A percentile compares a stretch with the other conserved stretches of the same genome.
Evolutionary conservation across 2,329 filamentous ascomycete species (phyloP).

Genomic region (Alternaria infectoria): DNA sequence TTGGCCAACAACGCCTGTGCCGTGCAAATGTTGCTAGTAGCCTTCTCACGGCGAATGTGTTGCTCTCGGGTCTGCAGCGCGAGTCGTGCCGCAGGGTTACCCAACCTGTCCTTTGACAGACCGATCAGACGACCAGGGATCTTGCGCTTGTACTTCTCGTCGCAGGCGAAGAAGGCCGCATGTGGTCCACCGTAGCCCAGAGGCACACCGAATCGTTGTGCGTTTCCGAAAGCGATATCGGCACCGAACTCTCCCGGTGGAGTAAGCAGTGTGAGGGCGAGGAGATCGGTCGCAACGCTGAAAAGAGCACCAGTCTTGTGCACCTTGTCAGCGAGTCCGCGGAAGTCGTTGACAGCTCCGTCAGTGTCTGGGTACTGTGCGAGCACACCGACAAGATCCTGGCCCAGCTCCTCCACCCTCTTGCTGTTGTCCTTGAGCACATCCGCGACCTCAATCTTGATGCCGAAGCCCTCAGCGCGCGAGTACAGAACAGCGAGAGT

Average conservation of each 20-base stretch:
- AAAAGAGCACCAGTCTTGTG: constrained; percentile 81
- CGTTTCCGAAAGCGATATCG: constrained; percentile 91
- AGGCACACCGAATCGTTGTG: constrained; percentile 90
- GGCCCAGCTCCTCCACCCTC: constrained; percentile 74
- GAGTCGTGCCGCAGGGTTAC: constrained; percentile 79
- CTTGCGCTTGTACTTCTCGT: constrained; percentile 91
- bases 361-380: constrained; percentile 95
- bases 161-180: constrained; percentile 92
- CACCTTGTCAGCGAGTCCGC: constrained; percentile 73
- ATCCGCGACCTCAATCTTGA: constrained; percentile 76
- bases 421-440: constrained; percentile 69
- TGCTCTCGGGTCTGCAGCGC: constrained; percentile 93
- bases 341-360: constrained; percentile 79
- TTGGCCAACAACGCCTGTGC: constrained; percentile 93
- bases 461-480: constrained; percentile 88
- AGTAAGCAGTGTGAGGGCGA: constrained; percentile 84
- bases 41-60: constrained; percentile 95
- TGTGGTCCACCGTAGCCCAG: constrained; percentile 95
- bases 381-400: constrained; percentile 85
- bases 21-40: constrained; percentile 96
- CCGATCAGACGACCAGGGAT: constrained; percentile 91
- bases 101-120: constrained; percentile 87
- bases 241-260: constrained; percentile 94
- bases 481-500: constrained; percentile 84
- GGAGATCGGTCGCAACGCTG: constrained; percentile 85